These are phyloP conservation scores for Eucalyptus pauciflora DNA, from an alignment of 345 rosid species.

Conservation along the genomic window DNA sequence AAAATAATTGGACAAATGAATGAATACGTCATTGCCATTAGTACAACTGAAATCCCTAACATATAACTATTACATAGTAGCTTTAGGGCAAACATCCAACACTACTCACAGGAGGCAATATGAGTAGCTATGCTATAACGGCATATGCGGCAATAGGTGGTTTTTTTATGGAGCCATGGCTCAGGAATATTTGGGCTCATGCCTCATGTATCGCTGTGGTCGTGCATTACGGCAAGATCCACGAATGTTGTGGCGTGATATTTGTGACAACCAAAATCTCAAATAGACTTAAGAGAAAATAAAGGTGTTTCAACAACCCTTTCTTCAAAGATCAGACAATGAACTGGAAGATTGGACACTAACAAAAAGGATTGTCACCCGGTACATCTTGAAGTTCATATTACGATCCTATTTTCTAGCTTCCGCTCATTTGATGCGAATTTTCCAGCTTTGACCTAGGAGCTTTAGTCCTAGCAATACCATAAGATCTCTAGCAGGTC, in stretches of 20 bases:
- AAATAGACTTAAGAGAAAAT: neutral
- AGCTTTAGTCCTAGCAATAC: neutral
- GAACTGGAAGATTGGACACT: neutral
- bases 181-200: neutral
- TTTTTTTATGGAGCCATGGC: neutral
- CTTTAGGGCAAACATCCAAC: too few species aligned
- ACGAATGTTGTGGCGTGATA: neutral
- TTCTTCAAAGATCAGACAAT: neutral
- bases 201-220: neutral
- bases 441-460: neutral
- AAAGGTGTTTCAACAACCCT: neutral
- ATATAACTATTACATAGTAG: too few species aligned
- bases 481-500: neutral
- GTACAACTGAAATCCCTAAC: too few species aligned
- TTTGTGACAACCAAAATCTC: neutral
- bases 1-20: too few species aligned
- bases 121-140: neutral
- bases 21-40: too few species aligned
- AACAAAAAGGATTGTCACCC: neutral
- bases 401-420: neutral
- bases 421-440: neutral
- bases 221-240: neutral
- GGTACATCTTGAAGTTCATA: neutral
- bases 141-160: neutral
- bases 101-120: neutral